Percentiles rank a stretch among this genome's conserved stretches.
These are phyloP conservation scores for Rhizopogon vesiculosus DNA, from an alignment of 768 basidiomycete species.

Conservation along the genomic window DNA sequence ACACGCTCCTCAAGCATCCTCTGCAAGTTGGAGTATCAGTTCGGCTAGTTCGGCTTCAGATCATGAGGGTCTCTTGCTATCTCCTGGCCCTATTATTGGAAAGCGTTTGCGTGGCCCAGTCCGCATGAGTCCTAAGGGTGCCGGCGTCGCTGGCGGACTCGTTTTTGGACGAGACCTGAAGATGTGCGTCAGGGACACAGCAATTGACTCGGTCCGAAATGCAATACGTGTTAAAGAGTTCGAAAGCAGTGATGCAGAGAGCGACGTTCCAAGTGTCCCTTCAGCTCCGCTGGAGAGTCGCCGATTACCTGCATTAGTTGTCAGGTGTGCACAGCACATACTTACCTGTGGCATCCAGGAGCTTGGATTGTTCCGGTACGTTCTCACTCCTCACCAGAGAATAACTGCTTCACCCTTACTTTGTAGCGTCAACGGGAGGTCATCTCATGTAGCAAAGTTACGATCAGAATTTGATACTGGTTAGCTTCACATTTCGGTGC, in stretches of 20 bases:
- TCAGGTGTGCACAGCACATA: constrained; percentile 80
- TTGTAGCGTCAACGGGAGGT: constrained; percentile 74
- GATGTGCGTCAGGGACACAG: constrained; percentile 53
- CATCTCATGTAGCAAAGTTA: constrained; percentile 73
- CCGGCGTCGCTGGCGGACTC: constrained; percentile 39
- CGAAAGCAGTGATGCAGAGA: constrained; percentile 1
- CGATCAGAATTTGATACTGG: constrained; percentile 81
- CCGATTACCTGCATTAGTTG: constrained; percentile 68
- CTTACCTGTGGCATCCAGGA: constrained; percentile 81
- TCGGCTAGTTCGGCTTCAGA: constrained; percentile 49
- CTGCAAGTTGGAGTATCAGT: constrained; percentile 49
- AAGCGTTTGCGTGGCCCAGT: constrained; percentile 51
- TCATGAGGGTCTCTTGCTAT: constrained; percentile 35
- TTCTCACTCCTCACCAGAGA: constrained; percentile 2
- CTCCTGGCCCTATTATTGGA: constrained; percentile 50
- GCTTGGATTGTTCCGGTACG: constrained; percentile 82
- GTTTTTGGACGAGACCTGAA: constrained; percentile 66
- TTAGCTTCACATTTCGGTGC: constrained; percentile 16
- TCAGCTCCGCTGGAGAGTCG: constrained; percentile 39
- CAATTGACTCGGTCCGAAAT: constrained; percentile 28
- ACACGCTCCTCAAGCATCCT: constrained; percentile 58
- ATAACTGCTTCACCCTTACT: constrained; percentile 6
- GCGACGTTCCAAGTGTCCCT: constrained; percentile 12
- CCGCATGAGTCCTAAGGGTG: constrained; percentile 27
- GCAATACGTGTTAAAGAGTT: constrained; percentile 3